Conservation (phyloP, 805 yeast genomes). For the Jamesozyma lodderae region DNA sequence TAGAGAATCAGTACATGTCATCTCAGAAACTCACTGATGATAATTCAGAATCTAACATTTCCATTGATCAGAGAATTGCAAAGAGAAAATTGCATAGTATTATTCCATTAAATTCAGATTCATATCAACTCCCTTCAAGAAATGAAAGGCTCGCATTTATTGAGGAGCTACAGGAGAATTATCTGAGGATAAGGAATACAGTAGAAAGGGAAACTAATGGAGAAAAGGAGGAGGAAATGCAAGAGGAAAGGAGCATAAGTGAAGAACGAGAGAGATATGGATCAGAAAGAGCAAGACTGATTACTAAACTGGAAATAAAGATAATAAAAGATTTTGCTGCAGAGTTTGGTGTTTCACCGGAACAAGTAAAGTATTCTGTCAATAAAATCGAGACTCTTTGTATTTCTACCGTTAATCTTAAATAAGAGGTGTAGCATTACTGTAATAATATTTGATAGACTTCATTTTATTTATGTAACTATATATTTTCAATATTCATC, state of each 20-base stretch:
- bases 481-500: too few relatives aligned
- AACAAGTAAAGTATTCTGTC: conserved; percentile 10
- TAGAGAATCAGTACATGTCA: conserved; percentile 18
- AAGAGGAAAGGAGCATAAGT: not conserved
- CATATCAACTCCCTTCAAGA: not conserved
- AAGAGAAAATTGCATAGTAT: conserved; percentile 22
- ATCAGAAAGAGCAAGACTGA: not conserved
- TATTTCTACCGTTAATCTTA: not conserved
- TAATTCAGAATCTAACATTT: conserved; percentile 5
- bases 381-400: conserved; percentile 8
- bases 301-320: conserved; percentile 10
- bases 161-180: conserved; percentile 22
- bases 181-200: conserved; percentile 10
- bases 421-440: too few relatives aligned
- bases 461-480: too few relatives aligned
- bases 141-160: conserved; percentile 8
- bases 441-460: too few relatives aligned
- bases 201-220: not conserved
- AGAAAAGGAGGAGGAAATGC: conserved; percentile 2
- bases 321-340: conserved; percentile 9
- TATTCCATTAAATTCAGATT: conserved; percentile 15
- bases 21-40: conserved; percentile 5
- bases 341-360: conserved; percentile 12
- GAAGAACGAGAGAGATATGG: not conserved
- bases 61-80: conserved; percentile 27